Conservation (phyloP, 2,329 filamentous ascomycete genomes). For the Pseudogymnoascus sp. region DNA sequence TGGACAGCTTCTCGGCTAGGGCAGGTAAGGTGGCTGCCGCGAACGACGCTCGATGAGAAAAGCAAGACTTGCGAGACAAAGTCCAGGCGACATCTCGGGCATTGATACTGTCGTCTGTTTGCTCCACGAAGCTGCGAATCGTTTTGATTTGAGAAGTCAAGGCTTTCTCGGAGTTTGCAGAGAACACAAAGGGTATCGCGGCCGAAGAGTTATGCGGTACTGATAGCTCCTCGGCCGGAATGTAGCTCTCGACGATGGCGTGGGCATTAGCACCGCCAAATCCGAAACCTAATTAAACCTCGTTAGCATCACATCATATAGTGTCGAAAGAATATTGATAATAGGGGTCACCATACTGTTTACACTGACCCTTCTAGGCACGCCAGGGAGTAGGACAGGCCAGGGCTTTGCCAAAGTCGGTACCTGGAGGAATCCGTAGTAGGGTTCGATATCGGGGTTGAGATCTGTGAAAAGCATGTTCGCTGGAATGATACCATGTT, state of each 20-base stretch:
- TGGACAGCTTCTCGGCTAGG: slow-evolving; percentile 9
- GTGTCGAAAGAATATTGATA: not conserved
- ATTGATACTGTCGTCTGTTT: not conserved
- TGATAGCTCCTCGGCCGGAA: slow-evolving; percentile 31
- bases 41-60: not conserved
- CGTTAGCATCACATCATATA: not conserved
- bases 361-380: slow-evolving; percentile 19
- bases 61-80: not conserved
- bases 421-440: not conserved
- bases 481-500: slow-evolving; percentile 23
- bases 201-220: slow-evolving; percentile 22
- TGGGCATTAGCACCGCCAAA: slow-evolving; percentile 41
- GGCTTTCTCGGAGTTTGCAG: slow-evolving; percentile 14
- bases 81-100: not conserved
- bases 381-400: slow-evolving; percentile 13
- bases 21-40: slow-evolving; percentile 7
- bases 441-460: slow-evolving; percentile 27
- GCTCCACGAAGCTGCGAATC: not conserved
- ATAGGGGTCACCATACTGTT: slow-evolving; percentile 8
- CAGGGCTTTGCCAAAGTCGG: slow-evolving; percentile 11
- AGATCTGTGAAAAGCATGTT: slow-evolving; percentile 27
- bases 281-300: slow-evolving; percentile 24
- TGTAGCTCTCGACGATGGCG: slow-evolving; percentile 30
- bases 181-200: slow-evolving; percentile 14
- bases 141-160: not conserved